Conservation (phyloP, 176 grass and related monocot genomes). For the Aegilops longissima region DNA sequence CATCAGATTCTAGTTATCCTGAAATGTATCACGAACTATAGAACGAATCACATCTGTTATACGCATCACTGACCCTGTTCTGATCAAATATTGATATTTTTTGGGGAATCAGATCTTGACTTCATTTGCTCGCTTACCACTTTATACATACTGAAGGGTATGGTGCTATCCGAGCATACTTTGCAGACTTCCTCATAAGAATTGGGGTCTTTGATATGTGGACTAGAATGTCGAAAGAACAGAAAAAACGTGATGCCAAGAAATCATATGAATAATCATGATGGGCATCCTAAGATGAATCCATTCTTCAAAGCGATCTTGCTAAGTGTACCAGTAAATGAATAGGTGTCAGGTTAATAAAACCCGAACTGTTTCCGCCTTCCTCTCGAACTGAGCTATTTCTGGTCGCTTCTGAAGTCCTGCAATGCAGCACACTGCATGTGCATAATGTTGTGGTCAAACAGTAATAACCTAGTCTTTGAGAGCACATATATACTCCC, state of each 20-base stretch:
- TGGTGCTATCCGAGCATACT: constrained; percentile 14
- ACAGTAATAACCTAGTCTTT: background rate
- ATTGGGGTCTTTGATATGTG: background rate
- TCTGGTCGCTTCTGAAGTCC: background rate
- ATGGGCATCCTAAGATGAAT: background rate
- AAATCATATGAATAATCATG: background rate
- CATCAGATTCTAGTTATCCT: background rate
- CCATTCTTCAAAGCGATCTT: background rate
- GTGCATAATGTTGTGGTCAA: background rate
- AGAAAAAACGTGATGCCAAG: background rate
- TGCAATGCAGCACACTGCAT: background rate
- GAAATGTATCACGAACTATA: background rate
- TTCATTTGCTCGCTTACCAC: background rate
- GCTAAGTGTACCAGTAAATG: background rate
- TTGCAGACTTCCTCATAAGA: background rate
- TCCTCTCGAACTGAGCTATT: too few species aligned
- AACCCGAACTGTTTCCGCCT: too few species aligned
- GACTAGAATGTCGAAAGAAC: background rate
- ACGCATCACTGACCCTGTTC: background rate
- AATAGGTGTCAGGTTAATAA: too few species aligned
- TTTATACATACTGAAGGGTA: background rate
- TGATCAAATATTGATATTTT: background rate
- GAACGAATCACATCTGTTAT: background rate
- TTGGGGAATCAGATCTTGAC: background rate
- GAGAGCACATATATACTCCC: background rate